A percentile compares a stretch with the other conserved stretches of the same genome.
Evolutionary conservation across 2,329 filamentous ascomycete genomes (phyloP).

Genomic region (Penicillium capsulatum): DNA sequence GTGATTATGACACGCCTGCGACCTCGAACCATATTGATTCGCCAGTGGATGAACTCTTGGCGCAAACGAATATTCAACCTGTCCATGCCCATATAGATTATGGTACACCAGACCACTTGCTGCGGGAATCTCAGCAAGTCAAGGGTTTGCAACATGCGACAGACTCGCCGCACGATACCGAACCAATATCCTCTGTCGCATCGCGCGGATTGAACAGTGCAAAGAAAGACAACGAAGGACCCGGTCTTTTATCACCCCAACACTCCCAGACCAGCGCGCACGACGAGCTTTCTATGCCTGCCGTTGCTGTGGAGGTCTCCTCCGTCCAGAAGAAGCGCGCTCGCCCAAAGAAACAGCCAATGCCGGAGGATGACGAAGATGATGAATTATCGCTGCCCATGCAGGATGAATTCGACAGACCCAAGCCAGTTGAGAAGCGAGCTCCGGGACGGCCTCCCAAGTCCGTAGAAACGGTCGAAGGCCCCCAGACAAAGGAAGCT

Average conservation of each 20-base stretch:
- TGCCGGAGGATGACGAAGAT: constrained; percentile 26
- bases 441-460: constrained; percentile 20
- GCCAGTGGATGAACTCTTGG: background rate
- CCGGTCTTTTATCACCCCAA: constrained; percentile 9
- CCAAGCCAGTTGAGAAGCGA: constrained; percentile 17
- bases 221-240: constrained; percentile 20
- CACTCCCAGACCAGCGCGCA: constrained; percentile 21
- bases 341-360: constrained; percentile 29
- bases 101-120: constrained; percentile 4
- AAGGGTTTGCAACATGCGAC: constrained; percentile 25
- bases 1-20: constrained; percentile 12
- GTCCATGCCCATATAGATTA: background rate
- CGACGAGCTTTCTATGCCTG: constrained; percentile 29
- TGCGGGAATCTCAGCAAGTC: constrained; percentile 18
- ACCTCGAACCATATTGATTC: constrained; percentile 4
- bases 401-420: constrained; percentile 3
- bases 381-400: constrained; percentile 24
- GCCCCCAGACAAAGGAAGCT: background rate
- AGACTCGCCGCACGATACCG: constrained; percentile 40
- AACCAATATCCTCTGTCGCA: constrained; percentile 36
- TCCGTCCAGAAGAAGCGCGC: constrained; percentile 27
- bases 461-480: constrained; percentile 1
- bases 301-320: constrained; percentile 21
- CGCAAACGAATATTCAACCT: background rate
- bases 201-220: constrained; percentile 23